Evolutionary conservation across 768 basidiomycete genomes (phyloP).

Genomic region (Termitomyces sp.): DNA sequence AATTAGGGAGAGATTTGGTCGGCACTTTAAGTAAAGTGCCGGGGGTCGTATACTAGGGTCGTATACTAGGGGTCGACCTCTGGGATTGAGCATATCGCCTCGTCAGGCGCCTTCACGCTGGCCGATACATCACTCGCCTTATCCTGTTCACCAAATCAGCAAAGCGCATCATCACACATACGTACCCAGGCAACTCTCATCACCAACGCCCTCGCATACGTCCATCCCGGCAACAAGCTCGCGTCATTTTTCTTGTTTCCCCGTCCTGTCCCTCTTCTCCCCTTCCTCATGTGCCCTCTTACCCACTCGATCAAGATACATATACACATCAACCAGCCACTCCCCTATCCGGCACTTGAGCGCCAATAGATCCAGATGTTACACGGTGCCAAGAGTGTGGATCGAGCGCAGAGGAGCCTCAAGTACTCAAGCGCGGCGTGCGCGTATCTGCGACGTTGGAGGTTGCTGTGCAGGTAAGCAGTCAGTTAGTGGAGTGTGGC

Average conservation of each 20-base stretch:
- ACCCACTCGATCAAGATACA: constrained; percentile 27
- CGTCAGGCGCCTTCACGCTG: constrained; percentile 63
- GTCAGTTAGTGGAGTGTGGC: too few relatives aligned
- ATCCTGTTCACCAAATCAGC: constrained; percentile 27
- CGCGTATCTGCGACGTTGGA: constrained; percentile 81
- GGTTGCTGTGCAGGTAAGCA: constrained; percentile 55
- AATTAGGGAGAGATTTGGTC: too few relatives aligned
- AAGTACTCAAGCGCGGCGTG: constrained; percentile 91
- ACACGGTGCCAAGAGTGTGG: constrained; percentile 68
- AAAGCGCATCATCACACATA: too few relatives aligned
- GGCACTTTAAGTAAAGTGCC: too few relatives aligned
- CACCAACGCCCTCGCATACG: constrained; percentile 66
- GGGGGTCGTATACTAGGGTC: too few relatives aligned
- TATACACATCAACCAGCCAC: constrained; percentile 75
- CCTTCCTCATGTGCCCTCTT: constrained; percentile 1
- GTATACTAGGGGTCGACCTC: too few relatives aligned
- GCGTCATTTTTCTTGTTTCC: constrained; percentile 35
- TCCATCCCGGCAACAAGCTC: constrained; percentile 70
- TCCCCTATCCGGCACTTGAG: constrained; percentile 73
- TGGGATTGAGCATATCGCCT: constrained; percentile 65
- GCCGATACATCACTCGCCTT: constrained; percentile 22
- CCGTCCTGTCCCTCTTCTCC: neutral
- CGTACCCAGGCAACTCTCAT: constrained; percentile 41
- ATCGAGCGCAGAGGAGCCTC: constrained; percentile 75
- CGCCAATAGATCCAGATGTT: constrained; percentile 83